Conservation (phyloP, 1,284 basidiomycete species). For the Ceratobasidium sp. region DNA sequence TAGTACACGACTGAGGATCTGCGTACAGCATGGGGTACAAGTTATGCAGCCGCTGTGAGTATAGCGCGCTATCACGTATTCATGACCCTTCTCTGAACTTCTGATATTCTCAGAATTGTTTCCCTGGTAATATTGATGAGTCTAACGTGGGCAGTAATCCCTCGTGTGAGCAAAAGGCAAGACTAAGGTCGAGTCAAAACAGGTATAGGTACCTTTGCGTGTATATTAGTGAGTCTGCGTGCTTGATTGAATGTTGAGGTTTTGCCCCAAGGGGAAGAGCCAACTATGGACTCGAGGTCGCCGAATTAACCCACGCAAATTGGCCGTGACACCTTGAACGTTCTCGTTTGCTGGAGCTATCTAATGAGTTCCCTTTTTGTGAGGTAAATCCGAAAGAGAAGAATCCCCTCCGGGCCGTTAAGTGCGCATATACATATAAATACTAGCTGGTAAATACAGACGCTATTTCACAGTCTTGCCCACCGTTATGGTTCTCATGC, state of each 20-base stretch:
- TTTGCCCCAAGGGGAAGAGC: not conserved
- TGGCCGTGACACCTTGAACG: not conserved
- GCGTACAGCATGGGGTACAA: conserved; percentile 41
- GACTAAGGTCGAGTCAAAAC: conserved; percentile 4
- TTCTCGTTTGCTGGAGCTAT: not conserved
- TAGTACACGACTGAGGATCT: not conserved
- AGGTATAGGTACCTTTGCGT: not conserved
- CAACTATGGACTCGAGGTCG: not conserved
- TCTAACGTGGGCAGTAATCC: conserved; percentile 20
- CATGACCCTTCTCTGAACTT: not conserved
- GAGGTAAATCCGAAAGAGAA: conserved; percentile 1
- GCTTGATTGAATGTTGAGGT: not conserved
- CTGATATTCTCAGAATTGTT: not conserved
- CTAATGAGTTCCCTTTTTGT: conserved; percentile 8
- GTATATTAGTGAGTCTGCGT: conserved; percentile 7
- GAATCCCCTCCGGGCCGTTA: not conserved
- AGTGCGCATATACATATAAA: not conserved
- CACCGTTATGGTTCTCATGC: not conserved
- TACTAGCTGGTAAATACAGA: not conserved
- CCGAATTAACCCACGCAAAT: no score
- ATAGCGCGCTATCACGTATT: not conserved
- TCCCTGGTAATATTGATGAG: conserved; percentile 7
- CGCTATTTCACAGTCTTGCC: not conserved
- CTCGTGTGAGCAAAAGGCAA: conserved; percentile 27
- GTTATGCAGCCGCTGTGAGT: conserved; percentile 44